These are phyloP conservation scores for Selaginella tamariscina DNA, from an alignment of 75 land plant species.

Conservation along the genomic window DNA sequence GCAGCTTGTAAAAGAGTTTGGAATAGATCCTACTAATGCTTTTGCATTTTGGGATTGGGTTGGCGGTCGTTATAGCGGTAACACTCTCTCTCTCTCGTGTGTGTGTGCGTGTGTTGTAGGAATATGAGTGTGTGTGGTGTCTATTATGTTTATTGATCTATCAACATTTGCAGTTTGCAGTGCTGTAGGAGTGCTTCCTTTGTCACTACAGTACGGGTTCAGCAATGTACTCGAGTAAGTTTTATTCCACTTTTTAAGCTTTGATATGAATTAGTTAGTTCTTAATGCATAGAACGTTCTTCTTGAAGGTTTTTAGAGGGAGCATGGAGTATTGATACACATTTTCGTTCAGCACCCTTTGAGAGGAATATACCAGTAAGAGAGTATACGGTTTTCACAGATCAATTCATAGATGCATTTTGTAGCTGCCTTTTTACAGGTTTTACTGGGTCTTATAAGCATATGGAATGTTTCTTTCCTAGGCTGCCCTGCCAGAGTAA, in stretches of 20 bases:
- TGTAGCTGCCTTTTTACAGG: constrained; percentile 5
- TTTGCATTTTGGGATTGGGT: constrained; percentile 14
- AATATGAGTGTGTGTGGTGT: no score
- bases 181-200: constrained; percentile 7
- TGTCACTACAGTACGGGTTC: constrained; percentile 3
- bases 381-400: not conserved
- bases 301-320: constrained; percentile 12
- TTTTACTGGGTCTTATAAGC: constrained; percentile 1
- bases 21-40: constrained; percentile 5
- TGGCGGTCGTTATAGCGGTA: constrained; percentile 12
- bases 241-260: not conserved
- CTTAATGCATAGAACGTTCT: not conserved
- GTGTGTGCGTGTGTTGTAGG: no score
- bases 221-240: not conserved
- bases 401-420: not conserved
- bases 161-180: constrained; percentile 1
- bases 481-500: constrained; percentile 14
- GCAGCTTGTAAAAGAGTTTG: constrained; percentile 32
- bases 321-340: not conserved
- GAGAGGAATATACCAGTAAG: constrained; percentile 10
- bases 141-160: no score
- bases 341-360: not conserved
- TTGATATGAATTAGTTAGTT: not conserved
- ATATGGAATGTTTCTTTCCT: constrained; percentile 13
- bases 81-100: not conserved